Percentiles rank a stretch among this genome's conserved stretches.
Evolutionary conservation across 148 eudicot species (phyloP).

Genomic region (Arbutus unedo): DNA sequence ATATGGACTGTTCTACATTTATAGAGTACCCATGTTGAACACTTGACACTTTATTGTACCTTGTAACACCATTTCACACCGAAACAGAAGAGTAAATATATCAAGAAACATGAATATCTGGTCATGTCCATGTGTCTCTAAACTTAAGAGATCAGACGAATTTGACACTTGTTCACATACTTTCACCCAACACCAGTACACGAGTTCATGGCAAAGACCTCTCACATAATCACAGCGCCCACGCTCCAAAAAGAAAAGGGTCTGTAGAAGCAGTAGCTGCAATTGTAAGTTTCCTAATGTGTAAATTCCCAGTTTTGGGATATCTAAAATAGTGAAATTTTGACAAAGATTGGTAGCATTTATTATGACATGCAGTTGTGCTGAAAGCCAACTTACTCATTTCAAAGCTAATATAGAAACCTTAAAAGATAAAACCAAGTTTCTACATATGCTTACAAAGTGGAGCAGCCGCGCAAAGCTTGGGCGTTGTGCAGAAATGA

Average conservation of each 20-base stretch:
- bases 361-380: background rate
- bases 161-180: no score
- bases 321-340: background rate
- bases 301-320: background rate
- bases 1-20: no score
- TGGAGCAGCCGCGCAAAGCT: slow-evolving; percentile 59
- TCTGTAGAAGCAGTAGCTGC: background rate
- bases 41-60: no score
- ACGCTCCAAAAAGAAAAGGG: background rate
- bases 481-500: slow-evolving; percentile 68
- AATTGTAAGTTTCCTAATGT: background rate
- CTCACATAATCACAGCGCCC: background rate
- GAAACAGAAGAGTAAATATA: no score
- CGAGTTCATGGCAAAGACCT: slow-evolving; percentile 1
- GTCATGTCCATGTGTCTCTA: no score
- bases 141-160: no score
- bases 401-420: background rate
- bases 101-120: no score
- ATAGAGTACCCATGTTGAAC: no score
- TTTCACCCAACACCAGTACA: no score
- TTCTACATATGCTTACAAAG: slow-evolving; percentile 58
- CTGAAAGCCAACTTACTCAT: background rate
- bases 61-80: no score
- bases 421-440: background rate
- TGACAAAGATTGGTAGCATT: background rate